These are phyloP conservation scores for Naegleria fowleri DNA, from an alignment of 208 protist species.

Conservation along the genomic window DNA sequence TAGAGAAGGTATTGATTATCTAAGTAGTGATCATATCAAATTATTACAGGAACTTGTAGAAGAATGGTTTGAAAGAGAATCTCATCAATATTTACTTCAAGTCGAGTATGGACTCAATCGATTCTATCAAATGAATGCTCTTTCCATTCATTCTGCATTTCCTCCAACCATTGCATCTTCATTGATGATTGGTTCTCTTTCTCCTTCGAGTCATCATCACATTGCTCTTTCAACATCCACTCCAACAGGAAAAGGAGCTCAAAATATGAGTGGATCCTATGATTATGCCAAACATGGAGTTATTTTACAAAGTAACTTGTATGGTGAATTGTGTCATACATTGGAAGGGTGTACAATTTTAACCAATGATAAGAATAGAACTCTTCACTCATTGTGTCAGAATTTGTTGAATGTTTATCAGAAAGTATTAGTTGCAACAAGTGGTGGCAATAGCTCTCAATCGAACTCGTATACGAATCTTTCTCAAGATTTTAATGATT, in stretches of 20 bases:
- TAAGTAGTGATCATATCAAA: background rate
- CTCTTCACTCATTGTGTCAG: background rate
- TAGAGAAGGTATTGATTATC: constrained; percentile 6
- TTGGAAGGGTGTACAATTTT: constrained; percentile 13
- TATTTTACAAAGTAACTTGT: background rate
- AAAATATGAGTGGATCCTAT: background rate
- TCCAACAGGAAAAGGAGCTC: background rate
- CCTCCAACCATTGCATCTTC: background rate
- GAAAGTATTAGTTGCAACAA: background rate
- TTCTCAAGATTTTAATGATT: too few relatives aligned
- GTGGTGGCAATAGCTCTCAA: background rate
- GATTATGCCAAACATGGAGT: background rate
- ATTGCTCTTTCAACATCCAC: background rate
- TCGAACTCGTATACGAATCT: too few relatives aligned
- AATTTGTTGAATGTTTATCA: constrained; percentile 7
- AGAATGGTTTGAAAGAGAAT: background rate
- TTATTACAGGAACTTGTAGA: background rate
- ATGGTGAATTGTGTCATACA: constrained; percentile 12
- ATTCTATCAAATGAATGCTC: background rate
- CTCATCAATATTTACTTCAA: background rate
- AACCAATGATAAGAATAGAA: background rate
- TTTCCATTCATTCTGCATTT: background rate
- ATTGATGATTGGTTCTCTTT: background rate
- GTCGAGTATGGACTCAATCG: background rate
- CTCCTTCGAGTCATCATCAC: background rate